Percentiles rank a stretch among this genome's conserved stretches.
Conservation (phyloP, 257 asterid species). For the Forsythia suspensa region DNA sequence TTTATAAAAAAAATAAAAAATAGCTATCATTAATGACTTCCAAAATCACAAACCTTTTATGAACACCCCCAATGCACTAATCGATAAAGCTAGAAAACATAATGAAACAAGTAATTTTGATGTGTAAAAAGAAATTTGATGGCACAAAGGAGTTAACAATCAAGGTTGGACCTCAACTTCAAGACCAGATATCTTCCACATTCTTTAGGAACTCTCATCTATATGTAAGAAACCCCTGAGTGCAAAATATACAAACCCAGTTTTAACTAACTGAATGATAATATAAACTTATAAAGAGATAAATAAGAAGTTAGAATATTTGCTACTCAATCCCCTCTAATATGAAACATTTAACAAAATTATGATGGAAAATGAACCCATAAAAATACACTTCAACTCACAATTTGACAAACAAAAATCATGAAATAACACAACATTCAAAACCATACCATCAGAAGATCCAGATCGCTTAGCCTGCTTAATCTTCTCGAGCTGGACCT, state of each 20-base stretch:
- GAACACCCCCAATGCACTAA: not conserved
- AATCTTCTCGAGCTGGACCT: constrained; percentile 56
- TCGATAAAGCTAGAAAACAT: not conserved
- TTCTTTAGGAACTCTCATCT: not conserved
- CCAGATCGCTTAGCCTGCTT: constrained; percentile 46
- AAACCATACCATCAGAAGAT: constrained; percentile 46
- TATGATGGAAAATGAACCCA: not conserved
- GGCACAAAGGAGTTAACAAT: not conserved
- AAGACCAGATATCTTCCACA: not conserved
- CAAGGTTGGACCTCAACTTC: not conserved
- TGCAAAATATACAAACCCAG: not conserved
- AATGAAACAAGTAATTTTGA: not conserved
- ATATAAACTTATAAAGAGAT: not conserved
- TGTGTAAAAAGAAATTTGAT: not conserved
- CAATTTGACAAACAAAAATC: not conserved
- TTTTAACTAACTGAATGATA: not conserved
- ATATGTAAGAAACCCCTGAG: not conserved
- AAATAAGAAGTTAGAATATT: not conserved
- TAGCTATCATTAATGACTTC: not conserved
- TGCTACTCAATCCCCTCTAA: not conserved
- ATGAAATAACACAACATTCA: not conserved
- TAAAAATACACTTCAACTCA: not conserved
- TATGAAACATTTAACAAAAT: not conserved
- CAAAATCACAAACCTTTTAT: not conserved
- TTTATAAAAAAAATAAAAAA: no score